A percentile compares a stretch with the other conserved stretches of the same genome.
Evolutionary conservation across 148 eudicot species (phyloP).

Genomic region (Oxyria digyna): DNA sequence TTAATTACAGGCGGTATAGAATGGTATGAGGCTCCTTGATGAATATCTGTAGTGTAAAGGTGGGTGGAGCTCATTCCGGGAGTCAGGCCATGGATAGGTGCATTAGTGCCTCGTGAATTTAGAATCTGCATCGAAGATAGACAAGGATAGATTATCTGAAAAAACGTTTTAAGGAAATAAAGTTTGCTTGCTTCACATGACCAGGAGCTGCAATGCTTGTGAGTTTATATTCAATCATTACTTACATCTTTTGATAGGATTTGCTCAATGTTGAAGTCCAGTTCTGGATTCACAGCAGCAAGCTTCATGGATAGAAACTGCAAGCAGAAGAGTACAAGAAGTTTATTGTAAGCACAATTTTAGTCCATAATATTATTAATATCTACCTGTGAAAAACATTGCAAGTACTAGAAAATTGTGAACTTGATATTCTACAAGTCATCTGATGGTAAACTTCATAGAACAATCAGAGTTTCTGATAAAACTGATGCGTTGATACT

Average conservation of each 20-base stretch:
- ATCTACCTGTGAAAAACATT: background rate
- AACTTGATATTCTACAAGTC: background rate
- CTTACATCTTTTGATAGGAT: slow-evolving; percentile 81
- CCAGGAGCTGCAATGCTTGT: background rate
- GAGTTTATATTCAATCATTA: background rate
- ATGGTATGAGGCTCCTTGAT: slow-evolving; percentile 43
- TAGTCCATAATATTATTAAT: background rate
- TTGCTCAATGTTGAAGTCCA: slow-evolving; percentile 61
- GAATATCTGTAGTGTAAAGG: slow-evolving; percentile 32
- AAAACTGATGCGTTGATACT: background rate
- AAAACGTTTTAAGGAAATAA: background rate
- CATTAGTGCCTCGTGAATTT: slow-evolving; percentile 31
- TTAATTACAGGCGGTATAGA: slow-evolving; percentile 52
- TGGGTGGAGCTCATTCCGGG: slow-evolving; percentile 53
- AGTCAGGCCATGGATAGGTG: slow-evolving; percentile 39
- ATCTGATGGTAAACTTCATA: background rate
- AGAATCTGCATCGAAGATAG: slow-evolving; percentile 32
- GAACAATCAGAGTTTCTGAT: background rate
- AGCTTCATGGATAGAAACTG: slow-evolving; percentile 99
- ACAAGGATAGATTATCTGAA: background rate
- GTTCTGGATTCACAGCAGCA: slow-evolving; percentile 88
- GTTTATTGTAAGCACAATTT: background rate
- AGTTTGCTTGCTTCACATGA: background rate
- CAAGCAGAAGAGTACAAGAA: slow-evolving; percentile 11
- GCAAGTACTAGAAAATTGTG: background rate